A percentile compares a stretch with the other conserved stretches of the same genome.
Evolutionary conservation across 371 early-diverging fungal genomes (phyloP).

Genomic region (Saksenaea vasiformis): DNA sequence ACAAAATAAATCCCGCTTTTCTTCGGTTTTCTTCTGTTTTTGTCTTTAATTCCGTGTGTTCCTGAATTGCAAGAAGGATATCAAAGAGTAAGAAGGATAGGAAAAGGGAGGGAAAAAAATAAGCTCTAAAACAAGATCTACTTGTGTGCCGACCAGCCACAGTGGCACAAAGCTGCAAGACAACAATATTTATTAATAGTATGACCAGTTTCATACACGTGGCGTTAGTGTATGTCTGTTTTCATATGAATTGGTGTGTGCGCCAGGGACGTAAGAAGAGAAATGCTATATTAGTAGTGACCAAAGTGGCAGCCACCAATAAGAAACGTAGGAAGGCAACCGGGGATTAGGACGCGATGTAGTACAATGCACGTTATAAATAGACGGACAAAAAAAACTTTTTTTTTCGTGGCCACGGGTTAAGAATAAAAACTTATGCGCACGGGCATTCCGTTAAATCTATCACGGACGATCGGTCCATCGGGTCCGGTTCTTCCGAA

Average conservation of each 20-base stretch:
- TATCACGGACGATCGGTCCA: constrained; percentile 1
- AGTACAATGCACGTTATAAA: constrained; percentile 2
- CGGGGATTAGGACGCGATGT: background rate
- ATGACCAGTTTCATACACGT: background rate
- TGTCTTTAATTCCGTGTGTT: too few species aligned
- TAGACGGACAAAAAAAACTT: background rate
- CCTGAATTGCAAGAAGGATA: background rate
- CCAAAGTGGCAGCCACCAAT: background rate
- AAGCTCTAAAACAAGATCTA: background rate
- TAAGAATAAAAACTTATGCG: background rate
- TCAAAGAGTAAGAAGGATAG: background rate
- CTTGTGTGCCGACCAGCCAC: background rate
- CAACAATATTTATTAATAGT: constrained; percentile 3
- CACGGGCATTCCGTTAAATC: constrained; percentile 1
- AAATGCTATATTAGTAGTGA: background rate
- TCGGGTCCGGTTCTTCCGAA: background rate
- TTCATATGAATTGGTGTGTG: constrained; percentile 1
- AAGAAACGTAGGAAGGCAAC: background rate
- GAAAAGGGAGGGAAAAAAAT: background rate
- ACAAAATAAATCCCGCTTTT: too few species aligned
- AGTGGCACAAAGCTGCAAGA: background rate
- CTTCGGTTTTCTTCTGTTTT: too few species aligned
- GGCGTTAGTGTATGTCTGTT: background rate
- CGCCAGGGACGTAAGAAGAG: background rate
- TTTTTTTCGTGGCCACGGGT: background rate